These are phyloP conservation scores for Bretziella fagacearum DNA, from an alignment of 2,329 filamentous ascomycete genomes.

Conservation along the genomic window DNA sequence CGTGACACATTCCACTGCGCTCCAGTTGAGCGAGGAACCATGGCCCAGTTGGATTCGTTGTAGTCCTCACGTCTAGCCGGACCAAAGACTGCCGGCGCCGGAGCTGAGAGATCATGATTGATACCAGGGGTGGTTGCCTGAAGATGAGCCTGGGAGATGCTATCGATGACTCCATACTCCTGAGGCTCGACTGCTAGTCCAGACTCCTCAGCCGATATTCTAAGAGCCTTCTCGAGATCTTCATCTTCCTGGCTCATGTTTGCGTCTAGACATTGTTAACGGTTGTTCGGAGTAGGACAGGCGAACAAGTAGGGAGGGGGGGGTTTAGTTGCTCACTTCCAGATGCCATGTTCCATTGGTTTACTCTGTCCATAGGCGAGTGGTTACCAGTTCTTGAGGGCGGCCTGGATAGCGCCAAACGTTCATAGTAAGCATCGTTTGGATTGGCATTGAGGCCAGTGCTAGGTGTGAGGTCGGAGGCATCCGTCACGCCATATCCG, in stretches of 20 bases:
- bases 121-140: too few relatives aligned
- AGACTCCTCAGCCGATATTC: constrained; percentile 13
- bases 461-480: too few relatives aligned
- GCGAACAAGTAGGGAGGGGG: too few relatives aligned
- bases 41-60: constrained; percentile 39
- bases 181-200: constrained; percentile 21
- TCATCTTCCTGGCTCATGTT: constrained; percentile 27
- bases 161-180: constrained; percentile 31
- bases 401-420: constrained; percentile 39
- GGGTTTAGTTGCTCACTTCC: constrained; percentile 29
- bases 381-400: constrained; percentile 41
- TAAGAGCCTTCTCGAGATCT: constrained; percentile 22
- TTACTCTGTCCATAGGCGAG: constrained; percentile 37
- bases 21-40: constrained; percentile 26
- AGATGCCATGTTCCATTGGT: constrained; percentile 30
- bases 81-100: constrained; percentile 28
- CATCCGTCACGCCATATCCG: constrained; percentile 26
- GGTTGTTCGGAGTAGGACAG: too few relatives aligned
- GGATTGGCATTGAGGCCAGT: constrained; percentile 25
- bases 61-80: constrained; percentile 41
- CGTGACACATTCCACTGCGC: neutral
- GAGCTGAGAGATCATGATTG: neutral
- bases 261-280: constrained; percentile 18
- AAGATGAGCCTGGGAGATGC: neutral
- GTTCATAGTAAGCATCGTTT: constrained; percentile 20